These are phyloP conservation scores for Fusarium solani-melongenae DNA, from an alignment of 2,329 filamentous ascomycete genomes.

Conservation along the genomic window DNA sequence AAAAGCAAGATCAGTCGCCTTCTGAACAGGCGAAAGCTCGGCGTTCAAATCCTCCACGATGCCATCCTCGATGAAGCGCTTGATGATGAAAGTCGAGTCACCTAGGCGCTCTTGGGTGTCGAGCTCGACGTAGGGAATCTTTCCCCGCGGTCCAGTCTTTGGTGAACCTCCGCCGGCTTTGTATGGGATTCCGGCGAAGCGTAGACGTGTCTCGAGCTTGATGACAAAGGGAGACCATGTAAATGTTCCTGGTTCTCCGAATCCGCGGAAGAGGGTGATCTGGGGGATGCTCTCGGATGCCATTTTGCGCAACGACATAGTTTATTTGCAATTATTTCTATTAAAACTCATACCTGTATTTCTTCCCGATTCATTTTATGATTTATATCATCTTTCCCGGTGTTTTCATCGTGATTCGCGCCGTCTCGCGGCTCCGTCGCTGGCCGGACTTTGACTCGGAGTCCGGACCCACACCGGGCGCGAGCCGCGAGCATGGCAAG, in stretches of 20 bases:
- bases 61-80: slow-evolving; percentile 52
- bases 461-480: slow-evolving; percentile 16
- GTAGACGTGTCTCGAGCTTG: slow-evolving; percentile 71
- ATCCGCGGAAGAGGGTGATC: slow-evolving; percentile 61
- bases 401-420: not conserved
- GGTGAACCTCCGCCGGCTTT: slow-evolving; percentile 56
- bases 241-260: slow-evolving; percentile 51
- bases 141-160: slow-evolving; percentile 62
- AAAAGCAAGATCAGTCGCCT: slow-evolving; percentile 62
- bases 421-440: not conserved
- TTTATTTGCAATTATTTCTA: not conserved
- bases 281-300: not conserved
- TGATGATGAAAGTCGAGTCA: slow-evolving; percentile 68
- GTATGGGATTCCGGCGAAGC: slow-evolving; percentile 63
- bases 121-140: slow-evolving; percentile 68
- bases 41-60: slow-evolving; percentile 61
- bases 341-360: not conserved
- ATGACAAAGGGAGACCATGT: slow-evolving; percentile 72
- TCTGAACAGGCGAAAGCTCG: slow-evolving; percentile 50
- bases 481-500: not conserved
- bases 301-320: not conserved
- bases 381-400: not conserved
- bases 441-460: slow-evolving; percentile 11
- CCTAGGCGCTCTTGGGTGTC: slow-evolving; percentile 46
- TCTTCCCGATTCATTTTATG: not conserved